A percentile compares a stretch with the other conserved stretches of the same genome.
phyloP scores from a whole-genome alignment of 1,284 basidiomycete species.

The Fistulina hepatica region DNA sequence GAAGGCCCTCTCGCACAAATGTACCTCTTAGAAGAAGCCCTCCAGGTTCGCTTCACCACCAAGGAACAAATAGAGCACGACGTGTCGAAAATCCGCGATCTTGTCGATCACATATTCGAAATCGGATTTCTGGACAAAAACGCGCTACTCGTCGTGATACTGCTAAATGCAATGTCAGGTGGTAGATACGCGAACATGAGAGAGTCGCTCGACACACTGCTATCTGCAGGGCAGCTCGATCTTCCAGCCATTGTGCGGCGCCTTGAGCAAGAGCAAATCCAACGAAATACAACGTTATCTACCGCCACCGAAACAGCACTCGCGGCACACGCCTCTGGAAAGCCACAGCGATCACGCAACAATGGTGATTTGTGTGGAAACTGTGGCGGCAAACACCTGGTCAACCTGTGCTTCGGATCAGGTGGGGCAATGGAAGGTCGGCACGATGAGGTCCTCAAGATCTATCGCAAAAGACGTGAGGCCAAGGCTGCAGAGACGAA shows the following conservation, averaged over 20 bases:
- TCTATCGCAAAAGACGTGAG: background rate
- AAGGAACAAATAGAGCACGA: background rate
- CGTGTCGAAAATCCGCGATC: background rate
- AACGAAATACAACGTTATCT: background rate
- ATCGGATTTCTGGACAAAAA: background rate
- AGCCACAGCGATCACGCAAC: background rate
- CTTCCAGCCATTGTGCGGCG: background rate
- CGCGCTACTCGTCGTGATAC: background rate
- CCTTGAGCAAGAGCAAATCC: background rate
- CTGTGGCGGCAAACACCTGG: slow-evolving; percentile 1
- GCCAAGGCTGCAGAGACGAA: background rate
- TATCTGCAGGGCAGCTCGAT: background rate
- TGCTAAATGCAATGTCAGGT: background rate
- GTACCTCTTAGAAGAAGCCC: background rate
- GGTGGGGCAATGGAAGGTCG: slow-evolving; percentile 4
- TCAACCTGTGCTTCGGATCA: slow-evolving; percentile 1
- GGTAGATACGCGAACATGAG: background rate
- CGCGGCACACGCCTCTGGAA: background rate
- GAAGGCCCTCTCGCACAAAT: slow-evolving; percentile 1
- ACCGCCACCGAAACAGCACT: background rate
- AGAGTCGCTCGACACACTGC: background rate
- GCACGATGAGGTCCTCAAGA: background rate
- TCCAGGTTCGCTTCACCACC: background rate
- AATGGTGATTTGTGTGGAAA: background rate
- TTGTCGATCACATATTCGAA: background rate